phyloP scores from a whole-genome alignment of 139 green algal species.

The Zygnema circumcarinatum region DNA sequence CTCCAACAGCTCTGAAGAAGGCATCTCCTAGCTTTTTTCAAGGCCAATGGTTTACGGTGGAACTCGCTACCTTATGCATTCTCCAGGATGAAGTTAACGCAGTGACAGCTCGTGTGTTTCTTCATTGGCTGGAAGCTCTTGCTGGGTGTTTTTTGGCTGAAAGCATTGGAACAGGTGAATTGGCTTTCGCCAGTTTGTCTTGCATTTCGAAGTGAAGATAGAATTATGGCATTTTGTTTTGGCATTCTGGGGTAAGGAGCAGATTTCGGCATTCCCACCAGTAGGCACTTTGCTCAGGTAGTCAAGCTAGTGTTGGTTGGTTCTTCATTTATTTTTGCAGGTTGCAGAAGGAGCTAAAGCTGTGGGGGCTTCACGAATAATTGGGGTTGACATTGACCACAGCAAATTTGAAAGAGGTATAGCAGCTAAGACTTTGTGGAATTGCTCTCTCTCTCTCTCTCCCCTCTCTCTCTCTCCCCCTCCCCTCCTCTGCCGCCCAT shows the following conservation, averaged over 20 bases:
- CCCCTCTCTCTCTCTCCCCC: not conserved
- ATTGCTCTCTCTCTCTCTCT: not conserved
- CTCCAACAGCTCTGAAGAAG: not conserved
- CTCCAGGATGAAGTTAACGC: no score
- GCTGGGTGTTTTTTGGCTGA: no score
- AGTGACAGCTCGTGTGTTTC: no score
- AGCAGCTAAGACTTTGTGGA: no score
- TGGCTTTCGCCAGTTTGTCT: no score
- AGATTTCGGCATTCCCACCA: not conserved
- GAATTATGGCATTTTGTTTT: not conserved
- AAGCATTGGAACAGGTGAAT: no score
- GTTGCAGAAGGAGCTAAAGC: constrained; percentile 84
- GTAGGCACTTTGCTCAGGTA: not conserved
- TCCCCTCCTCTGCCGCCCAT: no score
- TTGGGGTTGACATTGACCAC: constrained; percentile 92
- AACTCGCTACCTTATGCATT: no score
- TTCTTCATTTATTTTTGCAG: constrained; percentile 57
- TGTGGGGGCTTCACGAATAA: constrained; percentile 82
- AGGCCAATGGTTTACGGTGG: not conserved
- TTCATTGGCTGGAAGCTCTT: no score
- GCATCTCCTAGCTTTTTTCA: not conserved
- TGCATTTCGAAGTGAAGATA: not conserved
- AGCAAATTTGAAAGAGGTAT: constrained; percentile 79
- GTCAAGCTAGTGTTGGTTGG: not conserved
- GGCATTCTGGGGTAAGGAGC: not conserved